Base-by-base conservation (phyloP, 2,329 filamentous ascomycete genomes). In the Hymenoscyphus infarciens region DNA sequence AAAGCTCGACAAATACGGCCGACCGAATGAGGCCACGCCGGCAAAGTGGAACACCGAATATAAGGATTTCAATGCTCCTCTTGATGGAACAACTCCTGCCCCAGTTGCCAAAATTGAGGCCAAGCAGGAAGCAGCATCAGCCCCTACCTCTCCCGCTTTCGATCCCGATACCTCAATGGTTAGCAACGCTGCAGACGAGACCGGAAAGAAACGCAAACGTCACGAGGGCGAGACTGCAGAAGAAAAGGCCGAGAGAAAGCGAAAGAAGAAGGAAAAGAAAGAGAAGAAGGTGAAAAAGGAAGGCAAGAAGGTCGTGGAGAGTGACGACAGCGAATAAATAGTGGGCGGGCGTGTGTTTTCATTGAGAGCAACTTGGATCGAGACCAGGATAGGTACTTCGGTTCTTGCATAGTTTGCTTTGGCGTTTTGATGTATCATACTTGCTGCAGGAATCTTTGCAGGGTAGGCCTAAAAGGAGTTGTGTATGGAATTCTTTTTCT, bases 1-100 rank as follows among this genome's bases (percentile, higher is more conserved):
- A 78, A 97, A 97, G 81, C 89, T 99, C 64, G 95, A 99, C 83
- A 99, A 99, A 88, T 98, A 87, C 72, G 95, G 95, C 70, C 89
- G 93, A 63, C 79, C 90, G 72, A 99, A 98, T 78, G 94, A 97
- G 77, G 87, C 88, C 68, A 99, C 95, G 5, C 95, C 95, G 29
- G 87, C 92, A 72, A 91, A 95, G 79, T 99, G 95, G 95, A 92
- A 90, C 71, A 80, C 85, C 42, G 90, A 91, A 69, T 99, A 99
- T 84, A 94, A 92, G 79, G 95, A 98, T 81, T 97, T 87, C 81
- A 87, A 84, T 73, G 83, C 84, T 49, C 80, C 83, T 16, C 59
- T 76, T 71, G 67, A 77, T 66, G 64, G 78, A 77, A 56, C 77
- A 73, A 42, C 69, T 55, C 75, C 77, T 22, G 76, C 80, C 13